Percentiles rank a stretch among this genome's conserved stretches.
Evolutionary conservation across 148 eudicot genomes (phyloP).

Genomic region (Rhododendron vialii): DNA sequence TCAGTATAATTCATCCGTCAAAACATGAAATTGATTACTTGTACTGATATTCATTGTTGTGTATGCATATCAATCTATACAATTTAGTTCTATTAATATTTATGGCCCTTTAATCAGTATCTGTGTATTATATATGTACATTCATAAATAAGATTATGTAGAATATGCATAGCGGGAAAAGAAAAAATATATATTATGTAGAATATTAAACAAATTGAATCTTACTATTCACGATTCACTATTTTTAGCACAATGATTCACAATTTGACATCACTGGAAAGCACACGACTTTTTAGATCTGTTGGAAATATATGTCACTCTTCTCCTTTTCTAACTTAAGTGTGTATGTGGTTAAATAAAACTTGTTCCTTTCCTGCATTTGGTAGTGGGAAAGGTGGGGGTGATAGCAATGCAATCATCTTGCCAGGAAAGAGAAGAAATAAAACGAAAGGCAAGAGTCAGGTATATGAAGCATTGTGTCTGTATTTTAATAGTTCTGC

Average conservation of each 20-base stretch:
- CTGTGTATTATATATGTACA: background rate
- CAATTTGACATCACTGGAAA: background rate
- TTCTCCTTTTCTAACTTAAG: background rate
- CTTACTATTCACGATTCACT: background rate
- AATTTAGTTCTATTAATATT: background rate
- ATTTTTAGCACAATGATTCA: background rate
- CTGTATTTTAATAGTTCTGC: background rate
- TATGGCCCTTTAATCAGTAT: background rate
- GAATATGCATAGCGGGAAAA: background rate
- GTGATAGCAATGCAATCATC: constrained; percentile 53
- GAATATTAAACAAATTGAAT: background rate
- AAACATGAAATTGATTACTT: too few species aligned
- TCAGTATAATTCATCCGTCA: too few species aligned
- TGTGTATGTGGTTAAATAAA: background rate
- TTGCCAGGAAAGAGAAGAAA: constrained; percentile 50
- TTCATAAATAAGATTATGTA: background rate
- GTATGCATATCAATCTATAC: background rate
- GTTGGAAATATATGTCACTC: background rate
- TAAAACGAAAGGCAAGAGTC: constrained; percentile 33
- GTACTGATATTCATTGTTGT: background rate
- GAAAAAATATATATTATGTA: too few species aligned
- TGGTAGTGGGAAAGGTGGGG: constrained; percentile 18
- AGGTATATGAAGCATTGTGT: constrained; percentile 25
- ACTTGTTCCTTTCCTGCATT: background rate
- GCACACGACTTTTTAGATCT: background rate